phyloP scores from a whole-genome alignment of 805 yeast species.

The Lipomyces yamadae region DNA sequence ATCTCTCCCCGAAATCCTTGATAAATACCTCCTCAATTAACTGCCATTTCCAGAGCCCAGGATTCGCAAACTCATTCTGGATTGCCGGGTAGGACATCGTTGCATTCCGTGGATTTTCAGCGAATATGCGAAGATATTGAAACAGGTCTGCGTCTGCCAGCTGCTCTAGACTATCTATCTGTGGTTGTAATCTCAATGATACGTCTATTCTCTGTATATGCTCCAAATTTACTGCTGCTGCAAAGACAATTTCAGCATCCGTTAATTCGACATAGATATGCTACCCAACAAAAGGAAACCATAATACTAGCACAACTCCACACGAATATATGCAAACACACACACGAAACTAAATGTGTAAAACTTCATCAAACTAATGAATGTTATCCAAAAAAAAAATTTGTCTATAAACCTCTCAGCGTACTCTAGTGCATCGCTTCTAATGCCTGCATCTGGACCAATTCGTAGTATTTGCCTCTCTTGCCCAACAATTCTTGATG shows the following conservation, averaged over 20 bases:
- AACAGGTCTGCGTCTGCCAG: no score
- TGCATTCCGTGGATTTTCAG: no score
- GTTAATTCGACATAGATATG: neutral
- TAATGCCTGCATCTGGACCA: constrained; percentile 52
- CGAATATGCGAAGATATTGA: no score
- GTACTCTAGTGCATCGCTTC: constrained; percentile 46
- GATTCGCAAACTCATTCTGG: no score
- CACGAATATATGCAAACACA: neutral
- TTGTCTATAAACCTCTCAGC: neutral
- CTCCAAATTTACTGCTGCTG: neutral
- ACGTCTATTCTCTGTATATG: neutral
- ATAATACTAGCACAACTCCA: neutral
- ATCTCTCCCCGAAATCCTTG: no score
- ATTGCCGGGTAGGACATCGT: no score
- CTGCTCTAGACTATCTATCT: no score
- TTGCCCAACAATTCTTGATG: constrained; percentile 51
- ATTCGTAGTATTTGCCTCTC: constrained; percentile 49
- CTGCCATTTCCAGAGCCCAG: no score
- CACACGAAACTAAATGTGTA: neutral
- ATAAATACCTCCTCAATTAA: no score
- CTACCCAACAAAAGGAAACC: neutral
- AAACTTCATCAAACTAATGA: neutral
- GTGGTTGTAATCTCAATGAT: no score
- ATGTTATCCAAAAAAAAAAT: neutral
- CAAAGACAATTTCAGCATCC: neutral